Conservation (phyloP, 2,329 filamentous ascomycete genomes). For the Cordyceps cicadae region DNA sequence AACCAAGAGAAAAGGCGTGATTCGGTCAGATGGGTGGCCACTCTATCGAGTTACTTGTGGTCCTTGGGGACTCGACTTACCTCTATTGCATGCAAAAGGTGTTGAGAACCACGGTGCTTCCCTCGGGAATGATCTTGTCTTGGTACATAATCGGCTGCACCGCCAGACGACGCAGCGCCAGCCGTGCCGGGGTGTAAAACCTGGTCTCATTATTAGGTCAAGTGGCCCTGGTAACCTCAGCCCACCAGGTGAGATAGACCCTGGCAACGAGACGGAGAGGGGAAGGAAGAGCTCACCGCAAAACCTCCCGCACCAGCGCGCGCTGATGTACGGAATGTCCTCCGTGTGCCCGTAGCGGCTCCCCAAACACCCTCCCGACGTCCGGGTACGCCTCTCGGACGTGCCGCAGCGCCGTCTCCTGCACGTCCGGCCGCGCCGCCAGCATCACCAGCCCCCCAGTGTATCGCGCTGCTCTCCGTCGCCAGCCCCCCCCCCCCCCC, state of each 20-base stretch:
- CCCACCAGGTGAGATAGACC: background rate
- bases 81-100: conserved; percentile 5
- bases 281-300: background rate
- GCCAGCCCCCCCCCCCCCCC: too few species aligned
- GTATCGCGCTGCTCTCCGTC: conserved; percentile 1
- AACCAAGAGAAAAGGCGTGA: too few species aligned
- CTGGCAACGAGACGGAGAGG: too few species aligned
- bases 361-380: background rate
- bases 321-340: conserved; percentile 2
- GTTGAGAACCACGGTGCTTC: background rate
- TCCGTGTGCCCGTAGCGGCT: background rate
- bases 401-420: background rate
- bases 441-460: background rate
- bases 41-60: too few species aligned
- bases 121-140: conserved; percentile 1
- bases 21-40: background rate
- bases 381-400: background rate
- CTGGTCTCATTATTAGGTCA: background rate
- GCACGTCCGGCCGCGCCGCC: background rate
- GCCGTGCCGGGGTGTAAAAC: conserved; percentile 1
- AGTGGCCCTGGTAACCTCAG: background rate
- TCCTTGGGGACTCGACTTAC: background rate
- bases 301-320: background rate
- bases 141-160: background rate
- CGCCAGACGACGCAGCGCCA: background rate